These are phyloP conservation scores for Gaillardinia entomophila DNA, from an alignment of 805 yeast genomes.

Conservation along the genomic window DNA sequence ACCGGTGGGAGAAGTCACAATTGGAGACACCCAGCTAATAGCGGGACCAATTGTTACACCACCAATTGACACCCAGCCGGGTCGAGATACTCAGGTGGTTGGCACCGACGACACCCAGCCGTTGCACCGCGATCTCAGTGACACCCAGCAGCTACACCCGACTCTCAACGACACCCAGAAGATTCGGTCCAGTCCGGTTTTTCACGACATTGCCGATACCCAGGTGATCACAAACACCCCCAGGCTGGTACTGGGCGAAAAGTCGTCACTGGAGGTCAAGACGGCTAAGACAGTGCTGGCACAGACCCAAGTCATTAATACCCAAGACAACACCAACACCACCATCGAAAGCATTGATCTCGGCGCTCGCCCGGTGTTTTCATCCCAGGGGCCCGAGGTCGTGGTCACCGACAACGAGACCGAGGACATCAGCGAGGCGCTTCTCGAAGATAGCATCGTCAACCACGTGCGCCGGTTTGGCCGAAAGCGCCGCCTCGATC, in stretches of 20 bases:
- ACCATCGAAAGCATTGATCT: conserved; percentile 1
- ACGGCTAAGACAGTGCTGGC: conserved; percentile 1
- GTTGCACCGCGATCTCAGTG: neutral
- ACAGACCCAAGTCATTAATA: conserved; percentile 27
- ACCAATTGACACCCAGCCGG: neutral
- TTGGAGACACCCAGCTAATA: conserved; percentile 3
- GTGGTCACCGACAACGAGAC: conserved; percentile 8
- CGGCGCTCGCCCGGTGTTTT: neutral
- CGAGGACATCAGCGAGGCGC: conserved; percentile 8
- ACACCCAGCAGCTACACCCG: conserved; percentile 1
- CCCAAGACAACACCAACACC: conserved; percentile 17
- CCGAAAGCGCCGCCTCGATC: neutral
- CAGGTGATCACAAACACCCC: conserved; percentile 4
- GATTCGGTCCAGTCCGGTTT: conserved; percentile 3
- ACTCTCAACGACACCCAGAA: conserved; percentile 9
- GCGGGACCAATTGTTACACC: neutral
- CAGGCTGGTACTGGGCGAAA: too few species aligned
- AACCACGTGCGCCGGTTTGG: conserved; percentile 7
- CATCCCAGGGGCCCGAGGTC: conserved; percentile 5
- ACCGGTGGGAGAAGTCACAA: too few species aligned
- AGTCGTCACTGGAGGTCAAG: conserved; percentile 3
- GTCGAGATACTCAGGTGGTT: neutral
- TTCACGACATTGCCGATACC: conserved; percentile 5
- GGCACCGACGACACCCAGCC: conserved; percentile 1
- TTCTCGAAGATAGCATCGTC: conserved; percentile 22